Evolutionary conservation across 345 rosid genomes (phyloP), one percentile per base, ranked within the genome.

Genomic region (Brassica incana): DNA sequence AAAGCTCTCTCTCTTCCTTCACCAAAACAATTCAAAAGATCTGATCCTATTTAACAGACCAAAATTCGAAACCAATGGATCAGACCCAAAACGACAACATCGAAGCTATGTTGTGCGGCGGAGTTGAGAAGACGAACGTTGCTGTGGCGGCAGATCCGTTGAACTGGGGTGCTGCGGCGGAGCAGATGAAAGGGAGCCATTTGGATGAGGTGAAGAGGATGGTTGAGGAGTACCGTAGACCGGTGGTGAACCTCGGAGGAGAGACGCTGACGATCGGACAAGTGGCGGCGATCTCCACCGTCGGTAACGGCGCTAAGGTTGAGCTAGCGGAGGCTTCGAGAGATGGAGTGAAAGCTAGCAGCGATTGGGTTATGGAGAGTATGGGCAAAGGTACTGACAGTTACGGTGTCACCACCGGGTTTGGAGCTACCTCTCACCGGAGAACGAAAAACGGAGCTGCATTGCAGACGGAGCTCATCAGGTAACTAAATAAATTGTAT

Each of bases 361-460:
- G 90, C 38, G 91, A 88, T 12, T 89, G 92, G 96, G 90, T 91
- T 33, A 82, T 91, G 90, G 93, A 91, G 23, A 87, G 92, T 54
- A 87, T 89, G 97, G 80, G 30, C 3, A 88, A 84, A 45, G 93
- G 92, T 2, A 87, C 88, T 10, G 96, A 89, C 63, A 87, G 90
- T 60, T 88, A 88, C 62, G 96, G 96, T n/a, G 79, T 91, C 11
- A 91, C 93, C 52, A 91, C 96, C 27, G 96, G 96, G 5, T 89
- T 91, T 52, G 96, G 92, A 33, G 92, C 86, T 15, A 91, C 93
- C 27, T 89, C 94, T 38, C 93, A 91, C 72, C 82, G 93, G 70
- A 81, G 92, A 80, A 91, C 97, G 72, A 87, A 85, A 67, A 79
- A 79, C 36, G 97, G 97, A 15, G 87, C 33, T 60, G 92, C 93